Evolutionary conservation across 2,329 filamentous ascomycete species (phyloP).

Genomic region (Fusarium sp.): DNA sequence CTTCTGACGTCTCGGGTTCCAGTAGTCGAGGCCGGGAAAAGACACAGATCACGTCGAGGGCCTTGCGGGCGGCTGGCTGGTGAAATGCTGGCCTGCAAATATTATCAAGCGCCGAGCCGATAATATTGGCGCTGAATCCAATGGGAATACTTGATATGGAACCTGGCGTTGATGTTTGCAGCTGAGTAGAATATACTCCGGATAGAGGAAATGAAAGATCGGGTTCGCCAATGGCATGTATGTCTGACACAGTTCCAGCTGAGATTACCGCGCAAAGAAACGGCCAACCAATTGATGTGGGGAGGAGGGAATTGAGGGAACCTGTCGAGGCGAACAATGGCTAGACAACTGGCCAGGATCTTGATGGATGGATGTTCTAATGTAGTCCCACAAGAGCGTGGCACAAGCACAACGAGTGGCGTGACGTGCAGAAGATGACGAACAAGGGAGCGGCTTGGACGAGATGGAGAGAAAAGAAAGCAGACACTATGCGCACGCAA

Average conservation of each 20-base stretch:
- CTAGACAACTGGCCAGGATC: constrained; percentile 24
- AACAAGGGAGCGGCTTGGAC: constrained; percentile 9
- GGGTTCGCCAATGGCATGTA: constrained; percentile 29
- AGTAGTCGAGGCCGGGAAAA: constrained; percentile 20
- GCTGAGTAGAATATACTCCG: constrained; percentile 3
- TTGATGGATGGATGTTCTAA: constrained; percentile 29
- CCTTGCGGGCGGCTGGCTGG: constrained; percentile 24
- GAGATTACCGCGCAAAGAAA: constrained; percentile 38
- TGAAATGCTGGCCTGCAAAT: constrained; percentile 13
- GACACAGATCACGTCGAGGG: constrained; percentile 40
- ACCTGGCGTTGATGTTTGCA: constrained; percentile 28
- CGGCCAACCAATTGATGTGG: constrained; percentile 23
- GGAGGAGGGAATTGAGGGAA: constrained; percentile 31
- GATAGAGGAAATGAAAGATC: constrained; percentile 18
- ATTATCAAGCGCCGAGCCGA: constrained; percentile 18
- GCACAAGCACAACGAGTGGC: constrained; percentile 32
- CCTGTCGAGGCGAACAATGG: constrained; percentile 30
- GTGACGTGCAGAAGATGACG: constrained; percentile 19
- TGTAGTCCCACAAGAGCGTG: constrained; percentile 31
- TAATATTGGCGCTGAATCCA: constrained; percentile 22
- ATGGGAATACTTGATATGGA: neutral
- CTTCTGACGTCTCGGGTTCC: constrained; percentile 32
- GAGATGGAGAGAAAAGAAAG: constrained; percentile 3
- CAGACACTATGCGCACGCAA: constrained; percentile 1
- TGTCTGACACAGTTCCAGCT: constrained; percentile 32